Conservation (phyloP, 164 flowering plant genomes). For the Piper betle region DNA sequence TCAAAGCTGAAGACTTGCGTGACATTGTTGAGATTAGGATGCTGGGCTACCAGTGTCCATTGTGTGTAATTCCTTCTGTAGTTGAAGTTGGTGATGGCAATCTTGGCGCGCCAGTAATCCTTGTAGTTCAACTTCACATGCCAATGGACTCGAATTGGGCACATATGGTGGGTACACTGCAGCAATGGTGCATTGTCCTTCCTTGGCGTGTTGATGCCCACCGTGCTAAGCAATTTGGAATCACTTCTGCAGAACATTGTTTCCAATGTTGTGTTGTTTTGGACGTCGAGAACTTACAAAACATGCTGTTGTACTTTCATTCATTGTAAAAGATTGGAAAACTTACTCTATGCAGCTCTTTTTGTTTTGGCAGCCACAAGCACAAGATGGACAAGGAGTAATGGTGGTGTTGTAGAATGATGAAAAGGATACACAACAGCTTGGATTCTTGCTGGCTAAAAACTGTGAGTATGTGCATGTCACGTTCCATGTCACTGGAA, state of each 20-base stretch:
- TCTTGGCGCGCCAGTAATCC: conserved; percentile 76
- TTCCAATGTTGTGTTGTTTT: background rate
- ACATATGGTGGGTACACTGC: conserved; percentile 76
- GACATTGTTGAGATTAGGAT: conserved; percentile 74
- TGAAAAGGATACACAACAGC: conserved; percentile 65
- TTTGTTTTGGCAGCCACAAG: conserved; percentile 68
- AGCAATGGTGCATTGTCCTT: conserved; percentile 56
- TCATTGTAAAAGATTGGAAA: background rate
- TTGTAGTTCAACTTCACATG: conserved; percentile 69
- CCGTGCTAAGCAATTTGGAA: conserved; percentile 28
- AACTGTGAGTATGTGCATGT: conserved; percentile 89
- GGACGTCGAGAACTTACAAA: background rate
- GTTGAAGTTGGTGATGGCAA: conserved; percentile 67
- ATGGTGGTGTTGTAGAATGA: conserved; percentile 62
- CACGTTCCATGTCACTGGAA: conserved; percentile 87
- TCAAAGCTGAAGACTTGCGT: conserved; percentile 80
- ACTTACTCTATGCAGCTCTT: conserved; percentile 44
- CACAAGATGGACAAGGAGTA: conserved; percentile 54
- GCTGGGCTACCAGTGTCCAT: conserved; percentile 78
- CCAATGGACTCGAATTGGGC: conserved; percentile 71
- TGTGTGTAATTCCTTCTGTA: conserved; percentile 59
- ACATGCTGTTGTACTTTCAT: background rate
- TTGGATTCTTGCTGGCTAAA: conserved; percentile 52
- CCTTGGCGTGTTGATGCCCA: conserved; percentile 56
- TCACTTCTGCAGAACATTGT: conserved; percentile 29